Conservation (phyloP, 768 basidiomycete genomes). For the Lanmaoa pseudosensibilis region DNA sequence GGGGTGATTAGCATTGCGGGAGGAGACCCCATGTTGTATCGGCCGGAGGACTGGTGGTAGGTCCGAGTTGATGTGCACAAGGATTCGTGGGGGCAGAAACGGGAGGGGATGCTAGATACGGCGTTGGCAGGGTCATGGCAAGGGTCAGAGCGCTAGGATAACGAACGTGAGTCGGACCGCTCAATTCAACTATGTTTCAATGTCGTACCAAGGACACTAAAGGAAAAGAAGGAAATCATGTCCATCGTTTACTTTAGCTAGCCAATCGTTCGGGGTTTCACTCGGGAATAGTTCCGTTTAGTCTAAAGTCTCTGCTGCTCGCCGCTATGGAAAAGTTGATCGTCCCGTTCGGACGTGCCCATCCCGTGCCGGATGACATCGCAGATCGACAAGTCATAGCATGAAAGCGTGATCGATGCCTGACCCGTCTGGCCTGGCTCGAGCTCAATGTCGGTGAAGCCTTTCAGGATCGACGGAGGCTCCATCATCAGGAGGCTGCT, state of each 20-base stretch:
- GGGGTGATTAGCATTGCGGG: slow-evolving; percentile 12
- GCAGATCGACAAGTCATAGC: not conserved
- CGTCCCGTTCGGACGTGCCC: not conserved
- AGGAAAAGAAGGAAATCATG: not conserved
- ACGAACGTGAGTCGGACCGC: too few species aligned
- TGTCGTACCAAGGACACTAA: too few species aligned
- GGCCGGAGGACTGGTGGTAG: too few species aligned
- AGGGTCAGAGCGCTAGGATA: too few species aligned
- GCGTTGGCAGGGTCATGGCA: too few species aligned
- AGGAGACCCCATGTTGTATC: too few species aligned
- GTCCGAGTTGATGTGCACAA: not conserved
- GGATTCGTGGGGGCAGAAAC: not conserved
- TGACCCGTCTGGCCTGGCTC: not conserved
- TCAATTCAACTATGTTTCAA: too few species aligned
- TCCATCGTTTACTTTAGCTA: not conserved
- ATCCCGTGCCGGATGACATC: not conserved
- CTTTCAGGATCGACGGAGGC: not conserved
- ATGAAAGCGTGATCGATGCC: not conserved
- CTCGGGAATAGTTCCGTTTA: not conserved
- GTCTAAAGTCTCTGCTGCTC: not conserved
- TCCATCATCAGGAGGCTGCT: slow-evolving; percentile 38
- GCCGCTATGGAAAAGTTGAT: not conserved
- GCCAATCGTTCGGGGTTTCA: not conserved
- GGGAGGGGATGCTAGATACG: not conserved
- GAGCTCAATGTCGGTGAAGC: not conserved